Base-by-base conservation (phyloP, 768 basidiomycete genomes). In the Mycena vulgaris region DNA sequence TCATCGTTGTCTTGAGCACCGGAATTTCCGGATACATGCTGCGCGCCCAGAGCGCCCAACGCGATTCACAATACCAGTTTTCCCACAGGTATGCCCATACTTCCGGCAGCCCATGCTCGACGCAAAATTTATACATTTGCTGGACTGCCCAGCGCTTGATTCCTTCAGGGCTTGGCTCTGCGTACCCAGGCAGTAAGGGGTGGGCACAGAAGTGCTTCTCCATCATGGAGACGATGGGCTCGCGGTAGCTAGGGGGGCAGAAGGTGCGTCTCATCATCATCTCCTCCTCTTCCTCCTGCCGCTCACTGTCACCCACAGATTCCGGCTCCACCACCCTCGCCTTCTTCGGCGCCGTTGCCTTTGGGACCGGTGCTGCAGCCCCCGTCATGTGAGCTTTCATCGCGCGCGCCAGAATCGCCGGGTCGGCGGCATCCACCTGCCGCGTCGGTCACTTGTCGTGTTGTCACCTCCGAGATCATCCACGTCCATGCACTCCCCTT, bases 1-100 rank as follows among this genome's bases (percentile, higher is more conserved):
- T 75, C 78, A 80, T 80, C 14, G 77, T 78, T 5, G 76, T 79
- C 59, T 76, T 79, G 33, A 80, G 47, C 7, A 68, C 30, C 3
- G 79, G 74, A 17, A 80, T 79, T 27, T 66, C 60, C 1, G 30
- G n/a, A 57, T 72, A 47, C n/a, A 48, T 55, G 1, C 70, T 74
- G 19, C 75, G 66, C 2, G 76, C 76, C 78, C 76, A 80, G 1
- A 80, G 71, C 49, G 77, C 75, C 79, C 79, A 80, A 33, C 73
- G 69, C 17, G 73, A 73, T 14, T 31, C 23, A 16, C 72, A 19
- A 53, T 76, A 39, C 39, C 39, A 39, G 14, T 39, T 39, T 16
- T 39, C 39, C 39, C 39, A 39, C 14, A 39, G 3, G 77, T 75
- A 77, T 2, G 75, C 76, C 77, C 77, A 80, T 4, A 74, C 66